Conservation (phyloP, 2,329 filamentous ascomycete genomes). For the Epichloe amarillans region DNA sequence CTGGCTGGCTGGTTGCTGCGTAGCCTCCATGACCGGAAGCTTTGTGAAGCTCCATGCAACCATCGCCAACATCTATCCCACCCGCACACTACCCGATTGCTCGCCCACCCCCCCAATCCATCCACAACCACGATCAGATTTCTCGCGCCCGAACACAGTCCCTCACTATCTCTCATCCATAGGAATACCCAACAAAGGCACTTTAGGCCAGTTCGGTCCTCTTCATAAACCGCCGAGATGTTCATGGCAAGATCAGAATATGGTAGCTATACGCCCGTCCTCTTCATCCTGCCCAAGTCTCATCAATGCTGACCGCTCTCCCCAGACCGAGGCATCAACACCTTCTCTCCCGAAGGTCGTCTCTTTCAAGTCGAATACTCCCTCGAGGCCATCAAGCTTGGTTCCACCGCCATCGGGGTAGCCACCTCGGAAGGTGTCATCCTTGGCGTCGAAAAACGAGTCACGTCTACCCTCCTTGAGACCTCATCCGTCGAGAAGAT, state of each 20-base stretch:
- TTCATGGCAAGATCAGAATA: constrained; percentile 99
- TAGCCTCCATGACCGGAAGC: background rate
- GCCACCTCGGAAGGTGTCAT: constrained; percentile 91
- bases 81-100: background rate
- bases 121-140: background rate
- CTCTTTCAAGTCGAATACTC: constrained; percentile 99
- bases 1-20: too few species aligned
- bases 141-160: too few species aligned
- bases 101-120: too few species aligned
- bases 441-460: constrained; percentile 96
- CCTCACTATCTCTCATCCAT: background rate
- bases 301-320: constrained; percentile 10
- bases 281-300: background rate
- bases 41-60: background rate
- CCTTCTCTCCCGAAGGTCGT: constrained; percentile 98
- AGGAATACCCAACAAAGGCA: background rate
- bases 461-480: constrained; percentile 93
- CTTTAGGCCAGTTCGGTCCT: background rate
- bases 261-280: constrained; percentile 40
- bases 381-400: constrained; percentile 98
- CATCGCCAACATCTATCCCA: background rate
- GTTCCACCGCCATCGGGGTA: constrained; percentile 94
- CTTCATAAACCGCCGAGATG: constrained; percentile 51
- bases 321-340: constrained; percentile 95
- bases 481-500: constrained; percentile 99